These are phyloP conservation scores for Bryoerythrophyllum caledonicum DNA, from an alignment of 225 moss, liverwort and hornwort genomes.

Conservation along the genomic window DNA sequence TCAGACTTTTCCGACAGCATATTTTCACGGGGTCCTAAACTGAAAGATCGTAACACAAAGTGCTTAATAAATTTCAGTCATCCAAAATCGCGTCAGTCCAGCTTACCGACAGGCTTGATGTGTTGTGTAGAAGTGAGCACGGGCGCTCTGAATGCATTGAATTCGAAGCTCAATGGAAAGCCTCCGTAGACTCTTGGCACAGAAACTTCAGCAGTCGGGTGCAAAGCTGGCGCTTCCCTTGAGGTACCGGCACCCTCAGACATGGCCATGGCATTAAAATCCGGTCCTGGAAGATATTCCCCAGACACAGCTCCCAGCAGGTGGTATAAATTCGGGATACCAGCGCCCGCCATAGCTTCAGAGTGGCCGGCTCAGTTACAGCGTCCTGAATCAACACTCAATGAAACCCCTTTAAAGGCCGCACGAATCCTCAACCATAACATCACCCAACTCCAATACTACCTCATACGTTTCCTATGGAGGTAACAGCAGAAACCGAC, in stretches of 20 bases:
- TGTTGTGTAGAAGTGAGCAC: background rate
- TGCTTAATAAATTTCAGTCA: too few relatives aligned
- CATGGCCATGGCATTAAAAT: background rate
- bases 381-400: background rate
- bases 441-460: background rate
- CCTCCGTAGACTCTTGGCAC: too few relatives aligned
- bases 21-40: too few relatives aligned
- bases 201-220: background rate
- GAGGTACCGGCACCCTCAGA: background rate
- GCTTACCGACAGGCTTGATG: background rate
- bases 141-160: background rate
- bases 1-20: too few relatives aligned
- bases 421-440: background rate
- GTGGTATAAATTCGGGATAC: background rate
- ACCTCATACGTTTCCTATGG: background rate
- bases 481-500: background rate
- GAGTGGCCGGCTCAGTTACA: background rate
- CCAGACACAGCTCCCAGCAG: background rate
- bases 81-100: background rate
- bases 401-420: too few relatives aligned
- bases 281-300: too few relatives aligned
- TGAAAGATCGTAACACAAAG: background rate
- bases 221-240: background rate
- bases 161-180: too few relatives aligned
- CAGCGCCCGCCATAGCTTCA: background rate